Evolutionary conservation across 352 stramenopile species (phyloP).

Genomic region (Phytophthora tentaculata): DNA sequence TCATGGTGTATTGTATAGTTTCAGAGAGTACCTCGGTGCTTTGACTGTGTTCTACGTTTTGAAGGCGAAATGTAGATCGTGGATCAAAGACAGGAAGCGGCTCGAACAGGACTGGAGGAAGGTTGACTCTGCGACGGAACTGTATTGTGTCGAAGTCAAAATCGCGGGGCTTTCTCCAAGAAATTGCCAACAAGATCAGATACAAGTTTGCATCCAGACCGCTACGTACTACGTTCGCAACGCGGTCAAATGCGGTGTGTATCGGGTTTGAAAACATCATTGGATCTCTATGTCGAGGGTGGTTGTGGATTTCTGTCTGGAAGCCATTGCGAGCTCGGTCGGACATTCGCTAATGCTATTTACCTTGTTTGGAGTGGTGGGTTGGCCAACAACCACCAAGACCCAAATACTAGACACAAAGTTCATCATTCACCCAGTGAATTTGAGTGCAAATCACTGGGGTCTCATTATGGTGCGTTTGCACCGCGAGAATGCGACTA

Average conservation of each 20-base stretch:
- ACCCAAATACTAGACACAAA: neutral
- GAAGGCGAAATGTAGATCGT: neutral
- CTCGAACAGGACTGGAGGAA: neutral
- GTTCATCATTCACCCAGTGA: neutral
- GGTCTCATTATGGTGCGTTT: neutral
- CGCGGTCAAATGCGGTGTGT: neutral
- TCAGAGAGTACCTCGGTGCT: too few relatives aligned
- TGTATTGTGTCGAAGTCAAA: neutral
- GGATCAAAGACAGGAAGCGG: neutral
- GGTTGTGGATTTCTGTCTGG: neutral
- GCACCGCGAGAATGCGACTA: neutral
- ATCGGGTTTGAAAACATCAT: neutral
- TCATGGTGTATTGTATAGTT: too few relatives aligned
- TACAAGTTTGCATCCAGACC: neutral
- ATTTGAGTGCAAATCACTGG: conserved; percentile 1
- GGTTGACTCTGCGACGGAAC: neutral
- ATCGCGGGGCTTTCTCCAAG: neutral
- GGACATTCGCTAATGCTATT: neutral
- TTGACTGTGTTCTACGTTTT: neutral
- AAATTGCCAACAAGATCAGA: neutral
- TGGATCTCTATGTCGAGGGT: neutral
- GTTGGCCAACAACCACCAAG: neutral
- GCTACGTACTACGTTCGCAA: neutral
- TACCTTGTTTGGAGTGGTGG: neutral
- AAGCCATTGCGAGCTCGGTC: neutral